These are phyloP conservation scores for Sarocladiaceae sp. DNA, from an alignment of 2,329 filamentous ascomycete genomes.

Conservation along the genomic window DNA sequence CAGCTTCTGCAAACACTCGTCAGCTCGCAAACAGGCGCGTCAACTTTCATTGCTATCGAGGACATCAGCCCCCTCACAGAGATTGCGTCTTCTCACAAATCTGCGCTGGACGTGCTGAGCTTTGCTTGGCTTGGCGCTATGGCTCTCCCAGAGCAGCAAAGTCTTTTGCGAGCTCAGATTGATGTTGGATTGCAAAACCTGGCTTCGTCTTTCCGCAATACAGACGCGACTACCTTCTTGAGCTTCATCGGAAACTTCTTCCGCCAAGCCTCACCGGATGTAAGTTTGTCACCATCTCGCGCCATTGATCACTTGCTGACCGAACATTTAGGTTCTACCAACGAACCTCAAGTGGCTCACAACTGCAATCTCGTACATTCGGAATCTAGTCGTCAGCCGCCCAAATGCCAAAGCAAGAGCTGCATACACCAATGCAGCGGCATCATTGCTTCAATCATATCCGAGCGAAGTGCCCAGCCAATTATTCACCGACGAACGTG, in stretches of 20 bases:
- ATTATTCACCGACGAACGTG: conserved; percentile 44
- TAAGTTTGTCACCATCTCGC: no score
- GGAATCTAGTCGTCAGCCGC: conserved; percentile 47
- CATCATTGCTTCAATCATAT: conserved; percentile 53
- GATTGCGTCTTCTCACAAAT: conserved; percentile 47
- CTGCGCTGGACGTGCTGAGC: conserved; percentile 51
- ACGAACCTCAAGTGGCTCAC: conserved; percentile 50
- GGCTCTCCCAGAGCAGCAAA: conserved; percentile 25
- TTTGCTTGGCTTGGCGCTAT: conserved; percentile 53
- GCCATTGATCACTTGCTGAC: no score
- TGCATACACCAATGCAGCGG: conserved; percentile 56
- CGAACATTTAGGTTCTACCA: conserved; percentile 50
- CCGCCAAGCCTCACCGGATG: conserved; percentile 42
- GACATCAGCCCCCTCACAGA: conserved; percentile 54
- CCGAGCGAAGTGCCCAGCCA: conserved; percentile 39
- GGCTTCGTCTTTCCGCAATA: conserved; percentile 50
- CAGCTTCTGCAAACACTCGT: conserved; percentile 55
- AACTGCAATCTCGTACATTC: conserved; percentile 42
- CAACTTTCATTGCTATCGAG: conserved; percentile 40
- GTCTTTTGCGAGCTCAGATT: conserved; percentile 34
- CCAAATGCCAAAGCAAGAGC: conserved; percentile 51
- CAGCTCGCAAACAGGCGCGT: conserved; percentile 46
- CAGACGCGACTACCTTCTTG: conserved; percentile 56
- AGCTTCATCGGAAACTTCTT: conserved; percentile 52
- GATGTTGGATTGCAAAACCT: conserved; percentile 43